Evolutionary conservation across 768 basidiomycete genomes (phyloP).

Genomic region (Amanita subjunquillea): DNA sequence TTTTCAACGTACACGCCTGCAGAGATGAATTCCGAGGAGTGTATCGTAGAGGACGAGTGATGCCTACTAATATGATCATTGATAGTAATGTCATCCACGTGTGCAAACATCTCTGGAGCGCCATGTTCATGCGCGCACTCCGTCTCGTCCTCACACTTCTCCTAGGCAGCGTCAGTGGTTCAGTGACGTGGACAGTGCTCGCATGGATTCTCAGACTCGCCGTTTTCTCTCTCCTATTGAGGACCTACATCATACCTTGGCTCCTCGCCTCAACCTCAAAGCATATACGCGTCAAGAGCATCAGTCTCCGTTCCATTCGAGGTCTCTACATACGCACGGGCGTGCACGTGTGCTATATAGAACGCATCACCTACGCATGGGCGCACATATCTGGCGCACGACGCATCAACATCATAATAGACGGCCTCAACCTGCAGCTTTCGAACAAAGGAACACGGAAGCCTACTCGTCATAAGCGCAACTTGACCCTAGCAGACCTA

Average conservation of each 20-base stretch:
- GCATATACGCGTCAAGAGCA: slow-evolving; percentile 57
- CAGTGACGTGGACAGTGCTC: slow-evolving; percentile 30
- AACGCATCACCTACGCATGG: slow-evolving; percentile 59
- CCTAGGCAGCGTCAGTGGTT: slow-evolving; percentile 18
- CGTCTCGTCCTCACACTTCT: slow-evolving; percentile 16
- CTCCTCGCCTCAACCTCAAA: slow-evolving; percentile 49
- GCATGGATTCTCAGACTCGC: slow-evolving; percentile 42
- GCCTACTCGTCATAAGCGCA: slow-evolving; percentile 25
- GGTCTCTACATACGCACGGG: slow-evolving; percentile 61
- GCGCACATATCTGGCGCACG: slow-evolving; percentile 37
- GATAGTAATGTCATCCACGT: neutral
- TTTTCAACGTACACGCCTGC: slow-evolving; percentile 92
- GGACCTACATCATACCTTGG: slow-evolving; percentile 60
- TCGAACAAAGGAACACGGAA: slow-evolving; percentile 17
- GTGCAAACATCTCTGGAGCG: neutral
- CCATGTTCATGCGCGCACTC: slow-evolving; percentile 1
- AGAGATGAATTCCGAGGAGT: slow-evolving; percentile 77
- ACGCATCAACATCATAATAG: slow-evolving; percentile 52
- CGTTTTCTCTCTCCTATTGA: slow-evolving; percentile 46
- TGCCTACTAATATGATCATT: too few relatives aligned
- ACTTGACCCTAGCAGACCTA: slow-evolving; percentile 37
- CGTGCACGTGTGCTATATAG: slow-evolving; percentile 44
- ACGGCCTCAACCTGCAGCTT: slow-evolving; percentile 49
- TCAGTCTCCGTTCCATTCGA: slow-evolving; percentile 70
- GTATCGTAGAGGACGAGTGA: slow-evolving; percentile 24